Conservation (phyloP, 306 rosid genomes). For the Quercus parvula region DNA sequence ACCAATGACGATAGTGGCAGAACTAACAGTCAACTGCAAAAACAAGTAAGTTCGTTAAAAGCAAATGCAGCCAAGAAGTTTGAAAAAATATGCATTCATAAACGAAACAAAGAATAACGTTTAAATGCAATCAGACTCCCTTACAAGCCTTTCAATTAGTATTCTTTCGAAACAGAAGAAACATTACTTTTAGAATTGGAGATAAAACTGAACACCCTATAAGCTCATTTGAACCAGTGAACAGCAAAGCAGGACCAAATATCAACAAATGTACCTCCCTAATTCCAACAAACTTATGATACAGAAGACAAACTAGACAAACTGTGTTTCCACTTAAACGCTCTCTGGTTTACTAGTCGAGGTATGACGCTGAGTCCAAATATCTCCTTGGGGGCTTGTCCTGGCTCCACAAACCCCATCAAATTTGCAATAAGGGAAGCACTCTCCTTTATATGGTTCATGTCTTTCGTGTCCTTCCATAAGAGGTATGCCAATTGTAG, state of each 20-base stretch:
- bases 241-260: slow-evolving; percentile 3
- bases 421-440: slow-evolving; percentile 75
- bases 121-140: too few species aligned
- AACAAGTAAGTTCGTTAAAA: too few species aligned
- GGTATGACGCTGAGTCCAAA: slow-evolving; percentile 60
- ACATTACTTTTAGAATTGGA: not conserved
- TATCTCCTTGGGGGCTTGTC: slow-evolving; percentile 45
- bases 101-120: too few species aligned
- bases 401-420: slow-evolving; percentile 52
- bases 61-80: too few species aligned
- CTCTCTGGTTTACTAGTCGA: slow-evolving; percentile 22
- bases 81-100: too few species aligned
- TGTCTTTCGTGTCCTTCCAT: slow-evolving; percentile 61
- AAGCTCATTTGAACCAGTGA: not conserved
- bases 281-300: slow-evolving; percentile 14
- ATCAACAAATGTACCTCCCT: not conserved
- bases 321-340: slow-evolving; percentile 44
- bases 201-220: not conserved
- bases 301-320: slow-evolving; percentile 38
- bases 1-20: too few species aligned
- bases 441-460: slow-evolving; percentile 57
- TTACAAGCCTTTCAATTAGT: not conserved
- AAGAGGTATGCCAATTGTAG: slow-evolving; percentile 53
- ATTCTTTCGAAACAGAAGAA: too few species aligned
- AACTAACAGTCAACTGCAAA: too few species aligned